These are phyloP conservation scores for Neurospora sp. DNA, from an alignment of 495 filamentous ascomycete genomes.

Conservation along the genomic window DNA sequence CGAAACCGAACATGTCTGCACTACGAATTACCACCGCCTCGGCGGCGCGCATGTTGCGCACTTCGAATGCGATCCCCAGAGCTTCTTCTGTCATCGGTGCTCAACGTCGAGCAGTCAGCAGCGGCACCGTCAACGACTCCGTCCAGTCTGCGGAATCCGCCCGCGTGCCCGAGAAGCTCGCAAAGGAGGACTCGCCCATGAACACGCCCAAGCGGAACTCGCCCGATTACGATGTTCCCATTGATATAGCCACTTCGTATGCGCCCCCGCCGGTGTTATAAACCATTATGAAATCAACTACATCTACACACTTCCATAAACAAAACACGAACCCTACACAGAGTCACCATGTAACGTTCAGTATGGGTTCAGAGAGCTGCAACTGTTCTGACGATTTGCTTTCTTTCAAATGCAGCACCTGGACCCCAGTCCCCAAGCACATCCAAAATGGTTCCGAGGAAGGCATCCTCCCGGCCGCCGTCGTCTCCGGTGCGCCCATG, in stretches of 20 bases:
- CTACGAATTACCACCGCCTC: conserved; percentile 26
- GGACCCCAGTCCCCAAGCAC: conserved; percentile 78
- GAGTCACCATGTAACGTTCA: not conserved
- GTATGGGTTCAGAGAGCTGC: not conserved
- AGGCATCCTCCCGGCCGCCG: conserved; percentile 64
- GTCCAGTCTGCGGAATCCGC: conserved; percentile 24
- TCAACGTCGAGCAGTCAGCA: conserved; percentile 24
- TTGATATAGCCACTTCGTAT: conserved; percentile 78
- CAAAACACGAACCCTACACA: not conserved
- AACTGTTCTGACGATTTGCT: not conserved
- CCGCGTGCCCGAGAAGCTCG: conserved; percentile 17
- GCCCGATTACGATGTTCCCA: conserved; percentile 67
- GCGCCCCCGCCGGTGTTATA: conserved; percentile 10
- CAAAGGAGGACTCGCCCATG: conserved; percentile 20
- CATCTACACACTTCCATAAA: not conserved
- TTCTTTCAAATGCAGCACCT: conserved; percentile 44
- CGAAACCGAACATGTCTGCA: conserved; percentile 25
- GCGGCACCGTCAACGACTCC: conserved; percentile 36
- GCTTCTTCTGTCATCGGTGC: conserved; percentile 5
- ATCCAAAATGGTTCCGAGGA: conserved; percentile 87
- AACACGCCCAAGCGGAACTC: conserved; percentile 43
- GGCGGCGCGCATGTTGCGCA: conserved; percentile 35
- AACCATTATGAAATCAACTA: not conserved
- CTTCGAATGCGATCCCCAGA: not conserved
- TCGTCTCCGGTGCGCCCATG: conserved; percentile 84